phyloP scores from a whole-genome alignment of 495 filamentous ascomycete genomes.

The Tuber indicum region DNA sequence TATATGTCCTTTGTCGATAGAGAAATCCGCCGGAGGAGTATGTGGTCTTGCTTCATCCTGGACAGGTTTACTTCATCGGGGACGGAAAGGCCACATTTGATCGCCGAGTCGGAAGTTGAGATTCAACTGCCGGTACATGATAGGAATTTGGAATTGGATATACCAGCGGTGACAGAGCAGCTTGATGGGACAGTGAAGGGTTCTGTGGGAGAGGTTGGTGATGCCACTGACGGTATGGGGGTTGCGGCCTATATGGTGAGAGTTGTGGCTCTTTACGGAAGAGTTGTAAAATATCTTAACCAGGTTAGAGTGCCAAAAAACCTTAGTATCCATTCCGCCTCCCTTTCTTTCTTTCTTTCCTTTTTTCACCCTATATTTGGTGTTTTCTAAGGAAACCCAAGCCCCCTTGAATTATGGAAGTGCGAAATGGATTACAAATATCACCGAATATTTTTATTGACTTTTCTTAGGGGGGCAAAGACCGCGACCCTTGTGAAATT shows the following conservation, averaged over 20 bases:
- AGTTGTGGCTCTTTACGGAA: slow-evolving; percentile 79
- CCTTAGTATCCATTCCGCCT: background rate
- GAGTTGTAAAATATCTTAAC: slow-evolving; percentile 82
- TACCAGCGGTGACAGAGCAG: slow-evolving; percentile 79
- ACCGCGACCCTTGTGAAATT: slow-evolving; percentile 65
- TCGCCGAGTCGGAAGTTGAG: slow-evolving; percentile 78
- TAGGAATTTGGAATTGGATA: slow-evolving; percentile 81
- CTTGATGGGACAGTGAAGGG: slow-evolving; percentile 66
- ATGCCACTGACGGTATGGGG: slow-evolving; percentile 82
- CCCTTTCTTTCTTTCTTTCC: background rate
- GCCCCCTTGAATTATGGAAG: background rate
- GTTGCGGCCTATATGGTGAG: slow-evolving; percentile 88
- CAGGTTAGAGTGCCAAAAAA: slow-evolving; percentile 44
- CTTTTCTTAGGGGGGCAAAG: slow-evolving; percentile 60
- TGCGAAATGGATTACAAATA: slow-evolving; percentile 2
- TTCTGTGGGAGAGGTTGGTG: slow-evolving; percentile 53
- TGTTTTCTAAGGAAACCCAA: slow-evolving; percentile 2
- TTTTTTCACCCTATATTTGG: background rate
- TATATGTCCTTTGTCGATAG: slow-evolving; percentile 84
- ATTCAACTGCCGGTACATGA: slow-evolving; percentile 89
- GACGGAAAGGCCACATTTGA: slow-evolving; percentile 86
- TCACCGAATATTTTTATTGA: slow-evolving; percentile 14
- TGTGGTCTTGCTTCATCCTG: slow-evolving; percentile 98
- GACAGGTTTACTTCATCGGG: slow-evolving; percentile 95
- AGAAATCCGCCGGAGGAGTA: slow-evolving; percentile 83